These are phyloP conservation scores for Chrysophaeum taylorii DNA, from an alignment of 352 stramenopile genomes.

Conservation along the genomic window DNA sequence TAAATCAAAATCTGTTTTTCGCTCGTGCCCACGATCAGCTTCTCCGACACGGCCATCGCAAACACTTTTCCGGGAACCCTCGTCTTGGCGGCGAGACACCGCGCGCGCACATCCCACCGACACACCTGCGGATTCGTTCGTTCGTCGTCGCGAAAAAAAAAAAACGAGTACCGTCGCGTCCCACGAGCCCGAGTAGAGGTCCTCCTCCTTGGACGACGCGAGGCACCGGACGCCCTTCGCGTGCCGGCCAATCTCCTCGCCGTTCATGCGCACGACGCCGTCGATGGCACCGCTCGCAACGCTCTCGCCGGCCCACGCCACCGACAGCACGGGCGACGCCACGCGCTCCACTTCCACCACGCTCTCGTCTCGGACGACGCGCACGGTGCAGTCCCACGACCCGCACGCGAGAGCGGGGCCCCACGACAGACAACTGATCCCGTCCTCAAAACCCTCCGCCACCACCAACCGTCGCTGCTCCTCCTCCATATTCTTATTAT, in stretches of 20 bases:
- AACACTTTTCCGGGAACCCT: slow-evolving; percentile 56
- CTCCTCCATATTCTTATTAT: too few relatives aligned
- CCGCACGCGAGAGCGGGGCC: too few relatives aligned
- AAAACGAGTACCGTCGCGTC: slow-evolving; percentile 47
- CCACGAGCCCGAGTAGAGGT: slow-evolving; percentile 47
- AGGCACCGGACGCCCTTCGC: slow-evolving; percentile 36
- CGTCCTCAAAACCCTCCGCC: too few relatives aligned
- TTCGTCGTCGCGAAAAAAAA: slow-evolving; percentile 22
- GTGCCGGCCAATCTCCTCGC: slow-evolving; percentile 30
- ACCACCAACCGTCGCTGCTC: too few relatives aligned
- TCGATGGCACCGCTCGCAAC: too few relatives aligned
- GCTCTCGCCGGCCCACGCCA: too few relatives aligned
- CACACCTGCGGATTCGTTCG: slow-evolving; percentile 2
- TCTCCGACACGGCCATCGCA: slow-evolving; percentile 38
- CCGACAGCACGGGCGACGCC: too few relatives aligned
- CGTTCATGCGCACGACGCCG: neutral
- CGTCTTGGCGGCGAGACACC: slow-evolving; percentile 22
- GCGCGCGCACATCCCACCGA: slow-evolving; percentile 8
- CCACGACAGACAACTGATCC: too few relatives aligned
- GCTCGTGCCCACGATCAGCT: slow-evolving; percentile 38
- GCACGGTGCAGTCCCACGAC: slow-evolving; percentile 45
- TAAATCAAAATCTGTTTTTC: slow-evolving; percentile 40
- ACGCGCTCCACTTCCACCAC: too few relatives aligned
- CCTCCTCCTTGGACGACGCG: slow-evolving; percentile 26
- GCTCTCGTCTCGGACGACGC: too few relatives aligned